Conservation (phyloP, 768 basidiomycete species). For the Boletus pseudopeckii region DNA sequence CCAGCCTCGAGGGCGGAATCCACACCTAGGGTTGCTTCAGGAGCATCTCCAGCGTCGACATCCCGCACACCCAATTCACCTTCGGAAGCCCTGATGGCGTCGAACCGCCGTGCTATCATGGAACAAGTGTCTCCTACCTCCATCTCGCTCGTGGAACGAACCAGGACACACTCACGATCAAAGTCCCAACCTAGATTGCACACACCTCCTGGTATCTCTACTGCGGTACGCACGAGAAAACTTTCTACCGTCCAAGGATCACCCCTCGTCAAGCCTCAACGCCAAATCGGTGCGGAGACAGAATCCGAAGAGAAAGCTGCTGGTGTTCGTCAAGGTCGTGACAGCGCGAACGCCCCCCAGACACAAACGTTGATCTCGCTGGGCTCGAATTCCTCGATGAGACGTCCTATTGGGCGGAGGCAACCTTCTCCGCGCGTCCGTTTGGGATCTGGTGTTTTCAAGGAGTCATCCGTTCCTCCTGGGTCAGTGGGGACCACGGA, state of each 20-base stretch:
- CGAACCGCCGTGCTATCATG: background rate
- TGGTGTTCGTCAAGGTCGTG: background rate
- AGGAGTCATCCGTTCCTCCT: slow-evolving; percentile 1
- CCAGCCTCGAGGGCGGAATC: slow-evolving; percentile 16
- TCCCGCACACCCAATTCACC: background rate
- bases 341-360: background rate
- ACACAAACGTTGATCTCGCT: slow-evolving; percentile 17
- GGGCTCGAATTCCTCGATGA: slow-evolving; percentile 23
- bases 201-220: slow-evolving; percentile 2
- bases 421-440: slow-evolving; percentile 16
- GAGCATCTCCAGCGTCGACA: background rate
- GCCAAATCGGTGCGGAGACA: slow-evolving; percentile 9
- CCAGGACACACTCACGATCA: slow-evolving; percentile 26
- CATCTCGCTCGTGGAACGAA: background rate
- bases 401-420: slow-evolving; percentile 22
- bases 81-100: background rate
- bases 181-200: slow-evolving; percentile 36
- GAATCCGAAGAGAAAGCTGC: background rate
- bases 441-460: background rate
- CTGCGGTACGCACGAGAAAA: slow-evolving; percentile 17
- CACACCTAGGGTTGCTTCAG: background rate
- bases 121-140: background rate
- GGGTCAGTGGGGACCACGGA: background rate
- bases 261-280: slow-evolving; percentile 17
- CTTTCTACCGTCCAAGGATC: slow-evolving; percentile 32